Percentiles rank a stretch among this genome's conserved stretches.
phyloP scores from a whole-genome alignment of 1,284 basidiomycete genomes.

The Puccinia hordei region DNA sequence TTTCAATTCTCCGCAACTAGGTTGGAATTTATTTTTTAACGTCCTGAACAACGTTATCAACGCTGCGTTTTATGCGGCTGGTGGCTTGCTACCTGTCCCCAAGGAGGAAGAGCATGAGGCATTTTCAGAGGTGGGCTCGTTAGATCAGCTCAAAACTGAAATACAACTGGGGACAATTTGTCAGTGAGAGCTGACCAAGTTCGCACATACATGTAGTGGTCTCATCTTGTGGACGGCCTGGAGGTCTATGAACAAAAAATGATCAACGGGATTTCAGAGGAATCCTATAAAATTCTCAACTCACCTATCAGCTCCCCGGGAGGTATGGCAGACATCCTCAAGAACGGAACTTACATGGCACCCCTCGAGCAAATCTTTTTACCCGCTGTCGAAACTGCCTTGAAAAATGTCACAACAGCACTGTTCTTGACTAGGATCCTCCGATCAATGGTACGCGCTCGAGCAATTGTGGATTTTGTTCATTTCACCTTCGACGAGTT shows the following conservation, averaged over 20 bases:
- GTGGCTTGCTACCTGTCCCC: conserved; percentile 12
- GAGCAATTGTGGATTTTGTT: no score
- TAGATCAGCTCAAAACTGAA: background rate
- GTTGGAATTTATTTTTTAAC: conserved; percentile 33
- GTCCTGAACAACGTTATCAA: conserved; percentile 24
- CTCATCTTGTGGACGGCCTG: conserved; percentile 25
- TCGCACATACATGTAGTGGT: conserved; percentile 24
- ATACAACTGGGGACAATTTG: background rate
- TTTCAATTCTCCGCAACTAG: conserved; percentile 26
- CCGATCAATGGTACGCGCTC: conserved; percentile 23
- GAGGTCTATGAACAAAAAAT: conserved; percentile 34
- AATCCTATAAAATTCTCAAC: conserved; percentile 14
- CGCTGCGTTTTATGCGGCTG: conserved; percentile 2
- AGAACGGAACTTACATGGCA: conserved; percentile 40
- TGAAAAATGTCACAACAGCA: conserved; percentile 47
- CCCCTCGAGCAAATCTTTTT: conserved; percentile 30
- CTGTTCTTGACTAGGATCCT: conserved; percentile 33
- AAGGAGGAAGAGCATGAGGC: conserved; percentile 26
- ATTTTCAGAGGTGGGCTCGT: conserved; percentile 23
- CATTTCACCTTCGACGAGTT: background rate
- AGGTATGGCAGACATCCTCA: conserved; percentile 34
- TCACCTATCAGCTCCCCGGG: conserved; percentile 25
- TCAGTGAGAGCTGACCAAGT: background rate
- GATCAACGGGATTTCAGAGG: conserved; percentile 25
- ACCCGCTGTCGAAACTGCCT: conserved; percentile 17